These are phyloP conservation scores for Polygonum aviculare DNA, from an alignment of 148 eudicot genomes.

Conservation along the genomic window DNA sequence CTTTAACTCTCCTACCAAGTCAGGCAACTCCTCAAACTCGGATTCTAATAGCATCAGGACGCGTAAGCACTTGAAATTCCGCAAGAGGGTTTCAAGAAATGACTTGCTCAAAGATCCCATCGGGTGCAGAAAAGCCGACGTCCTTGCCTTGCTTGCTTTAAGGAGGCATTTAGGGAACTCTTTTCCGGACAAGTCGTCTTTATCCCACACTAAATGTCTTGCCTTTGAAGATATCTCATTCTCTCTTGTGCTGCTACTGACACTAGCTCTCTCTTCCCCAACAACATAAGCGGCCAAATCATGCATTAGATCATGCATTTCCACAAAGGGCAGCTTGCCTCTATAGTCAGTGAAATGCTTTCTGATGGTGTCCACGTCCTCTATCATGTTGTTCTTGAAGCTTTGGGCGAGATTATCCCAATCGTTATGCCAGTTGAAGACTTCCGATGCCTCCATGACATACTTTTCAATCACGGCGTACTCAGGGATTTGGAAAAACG, in stretches of 20 bases:
- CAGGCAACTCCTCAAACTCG: slow-evolving; percentile 35
- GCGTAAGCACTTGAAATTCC: slow-evolving; percentile 23
- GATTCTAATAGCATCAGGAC: slow-evolving; percentile 15
- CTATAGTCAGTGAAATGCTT: not conserved
- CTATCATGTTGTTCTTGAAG: not conserved
- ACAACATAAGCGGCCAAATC: slow-evolving; percentile 33
- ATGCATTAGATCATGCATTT: slow-evolving; percentile 39
- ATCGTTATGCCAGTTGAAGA: not conserved
- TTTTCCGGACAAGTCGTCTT: slow-evolving; percentile 13
- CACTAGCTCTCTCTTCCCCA: slow-evolving; percentile 22
- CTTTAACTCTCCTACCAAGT: slow-evolving; percentile 29
- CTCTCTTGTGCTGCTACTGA: slow-evolving; percentile 13
- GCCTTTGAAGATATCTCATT: slow-evolving; percentile 20
- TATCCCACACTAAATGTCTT: slow-evolving; percentile 20
- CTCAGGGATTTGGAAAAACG: slow-evolving; percentile 20
- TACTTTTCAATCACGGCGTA: not conserved
- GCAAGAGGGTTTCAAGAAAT: slow-evolving; percentile 22
- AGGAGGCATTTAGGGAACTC: slow-evolving; percentile 20
- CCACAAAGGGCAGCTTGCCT: slow-evolving; percentile 24
- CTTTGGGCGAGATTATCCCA: not conserved
- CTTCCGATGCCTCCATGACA: not conserved
- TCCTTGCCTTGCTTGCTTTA: slow-evolving; percentile 23
- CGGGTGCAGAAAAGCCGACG: slow-evolving; percentile 18
- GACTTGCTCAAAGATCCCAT: slow-evolving; percentile 16
- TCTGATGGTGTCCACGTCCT: not conserved